Conservation (phyloP, 2,329 filamentous ascomycete species). For the Pseudogymnoascus sp. region DNA sequence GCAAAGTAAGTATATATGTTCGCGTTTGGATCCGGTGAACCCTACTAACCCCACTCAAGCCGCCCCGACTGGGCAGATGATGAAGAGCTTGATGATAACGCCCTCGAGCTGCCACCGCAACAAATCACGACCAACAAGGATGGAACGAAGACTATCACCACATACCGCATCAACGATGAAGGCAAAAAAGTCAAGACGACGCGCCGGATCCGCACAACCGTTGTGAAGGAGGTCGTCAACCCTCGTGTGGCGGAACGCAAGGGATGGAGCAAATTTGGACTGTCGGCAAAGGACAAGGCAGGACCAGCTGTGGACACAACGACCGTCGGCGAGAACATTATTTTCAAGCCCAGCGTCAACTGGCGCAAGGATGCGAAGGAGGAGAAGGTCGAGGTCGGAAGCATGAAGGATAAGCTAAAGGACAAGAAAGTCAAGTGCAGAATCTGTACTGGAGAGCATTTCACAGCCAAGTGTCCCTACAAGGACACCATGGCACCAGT, state of each 20-base stretch:
- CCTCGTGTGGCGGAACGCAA: slow-evolving; percentile 92
- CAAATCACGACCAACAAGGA: slow-evolving; percentile 96
- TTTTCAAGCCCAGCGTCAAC: slow-evolving; percentile 86
- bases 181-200: slow-evolving; percentile 97
- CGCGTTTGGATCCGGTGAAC: neutral
- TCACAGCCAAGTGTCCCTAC: slow-evolving; percentile 97
- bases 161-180: slow-evolving; percentile 82
- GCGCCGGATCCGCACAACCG: slow-evolving; percentile 84
- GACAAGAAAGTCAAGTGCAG: slow-evolving; percentile 99
- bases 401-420: slow-evolving; percentile 76
- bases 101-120: slow-evolving; percentile 66
- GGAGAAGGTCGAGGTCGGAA: slow-evolving; percentile 67
- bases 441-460: slow-evolving; percentile 98
- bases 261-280: slow-evolving; percentile 86
- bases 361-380: slow-evolving; percentile 87
- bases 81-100: slow-evolving; percentile 71
- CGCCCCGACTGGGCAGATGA: slow-evolving; percentile 84
- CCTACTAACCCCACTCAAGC: slow-evolving; percentile 19
- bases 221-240: slow-evolving; percentile 89
- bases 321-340: slow-evolving; percentile 92
- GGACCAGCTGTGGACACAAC: slow-evolving; percentile 87
- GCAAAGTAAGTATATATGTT: slow-evolving; percentile 32
- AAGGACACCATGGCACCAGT: slow-evolving; percentile 98
- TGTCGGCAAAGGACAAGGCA: slow-evolving; percentile 71
- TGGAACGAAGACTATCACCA: slow-evolving; percentile 91